Evolutionary conservation across 345 rosid species (phyloP).

Genomic region (Hibiscus syriacus): DNA sequence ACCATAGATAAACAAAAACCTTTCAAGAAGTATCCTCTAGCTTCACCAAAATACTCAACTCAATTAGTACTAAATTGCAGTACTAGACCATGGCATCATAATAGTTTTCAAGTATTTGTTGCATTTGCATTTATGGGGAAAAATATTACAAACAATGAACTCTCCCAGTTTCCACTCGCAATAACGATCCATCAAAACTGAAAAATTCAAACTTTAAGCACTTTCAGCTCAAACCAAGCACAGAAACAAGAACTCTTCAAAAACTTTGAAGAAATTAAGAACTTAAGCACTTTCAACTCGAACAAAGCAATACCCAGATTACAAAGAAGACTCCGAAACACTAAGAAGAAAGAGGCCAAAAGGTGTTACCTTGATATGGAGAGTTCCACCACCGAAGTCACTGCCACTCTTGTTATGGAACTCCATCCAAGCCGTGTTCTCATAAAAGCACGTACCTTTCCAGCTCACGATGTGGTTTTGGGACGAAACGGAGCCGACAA

Average conservation of each 20-base stretch:
- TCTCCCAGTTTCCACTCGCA: no score
- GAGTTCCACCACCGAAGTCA: slow-evolving; percentile 85
- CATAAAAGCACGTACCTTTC: slow-evolving; percentile 90
- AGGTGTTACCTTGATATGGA: slow-evolving; percentile 60
- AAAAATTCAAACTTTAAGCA: not conserved
- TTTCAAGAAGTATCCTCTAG: not conserved
- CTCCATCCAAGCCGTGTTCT: slow-evolving; percentile 82
- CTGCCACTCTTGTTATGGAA: slow-evolving; percentile 74
- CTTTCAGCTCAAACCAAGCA: not conserved
- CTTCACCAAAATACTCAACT: not conserved
- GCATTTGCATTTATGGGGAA: not conserved
- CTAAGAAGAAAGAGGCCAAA: not conserved
- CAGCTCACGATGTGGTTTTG: slow-evolving; percentile 37
- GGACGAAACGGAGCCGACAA: slow-evolving; percentile 73
- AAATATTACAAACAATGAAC: not conserved
- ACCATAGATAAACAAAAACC: not conserved
- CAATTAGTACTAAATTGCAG: no score
- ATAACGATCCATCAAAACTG: not conserved
- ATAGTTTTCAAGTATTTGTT: no score
- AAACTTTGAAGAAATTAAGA: not conserved
- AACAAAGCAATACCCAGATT: not conserved
- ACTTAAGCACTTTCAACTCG: not conserved
- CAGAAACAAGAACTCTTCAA: slow-evolving; percentile 4
- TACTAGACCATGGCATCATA: no score
- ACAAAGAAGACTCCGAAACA: not conserved